Percentiles rank a stretch among this genome's conserved stretches.
phyloP scores from a whole-genome alignment of 768 basidiomycete genomes.

The Auricularia sp. region DNA sequence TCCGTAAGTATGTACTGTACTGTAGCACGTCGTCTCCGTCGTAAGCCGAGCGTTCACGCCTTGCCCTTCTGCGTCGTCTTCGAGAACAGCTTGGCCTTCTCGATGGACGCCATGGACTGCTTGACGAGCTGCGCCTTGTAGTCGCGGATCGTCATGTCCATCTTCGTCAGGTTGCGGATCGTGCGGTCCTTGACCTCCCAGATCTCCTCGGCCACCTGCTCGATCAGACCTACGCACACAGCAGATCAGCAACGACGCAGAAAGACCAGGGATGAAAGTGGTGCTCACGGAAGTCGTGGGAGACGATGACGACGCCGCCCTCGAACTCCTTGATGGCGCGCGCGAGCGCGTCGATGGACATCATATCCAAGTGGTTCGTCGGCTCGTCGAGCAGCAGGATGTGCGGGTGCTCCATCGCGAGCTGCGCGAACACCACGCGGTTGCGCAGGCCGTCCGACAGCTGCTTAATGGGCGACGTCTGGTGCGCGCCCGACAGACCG shows the following conservation, averaged over 20 bases:
- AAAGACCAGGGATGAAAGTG: not conserved
- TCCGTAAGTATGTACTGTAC: too few species aligned
- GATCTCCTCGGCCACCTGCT: conserved; percentile 95
- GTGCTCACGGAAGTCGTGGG: conserved; percentile 92
- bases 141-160: conserved; percentile 82
- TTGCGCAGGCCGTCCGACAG: conserved; percentile 94
- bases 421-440: conserved; percentile 92
- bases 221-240: conserved; percentile 70
- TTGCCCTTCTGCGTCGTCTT: conserved; percentile 68
- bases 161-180: conserved; percentile 84
- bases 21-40: too few species aligned
- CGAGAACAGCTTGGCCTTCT: conserved; percentile 88
- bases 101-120: conserved; percentile 72
- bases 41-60: conserved; percentile 25
- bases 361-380: conserved; percentile 97
- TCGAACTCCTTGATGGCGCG: conserved; percentile 92
- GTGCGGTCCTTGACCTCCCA: conserved; percentile 97
- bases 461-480: conserved; percentile 87
- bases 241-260: not conserved
- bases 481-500: conserved; percentile 88
- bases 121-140: conserved; percentile 84
- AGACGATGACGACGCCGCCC: conserved; percentile 98
- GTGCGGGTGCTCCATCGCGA: conserved; percentile 96
- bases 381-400: conserved; percentile 89
- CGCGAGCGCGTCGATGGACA: conserved; percentile 93